Conservation (phyloP, 495 filamentous ascomycete genomes). For the Neurospora sp. region DNA sequence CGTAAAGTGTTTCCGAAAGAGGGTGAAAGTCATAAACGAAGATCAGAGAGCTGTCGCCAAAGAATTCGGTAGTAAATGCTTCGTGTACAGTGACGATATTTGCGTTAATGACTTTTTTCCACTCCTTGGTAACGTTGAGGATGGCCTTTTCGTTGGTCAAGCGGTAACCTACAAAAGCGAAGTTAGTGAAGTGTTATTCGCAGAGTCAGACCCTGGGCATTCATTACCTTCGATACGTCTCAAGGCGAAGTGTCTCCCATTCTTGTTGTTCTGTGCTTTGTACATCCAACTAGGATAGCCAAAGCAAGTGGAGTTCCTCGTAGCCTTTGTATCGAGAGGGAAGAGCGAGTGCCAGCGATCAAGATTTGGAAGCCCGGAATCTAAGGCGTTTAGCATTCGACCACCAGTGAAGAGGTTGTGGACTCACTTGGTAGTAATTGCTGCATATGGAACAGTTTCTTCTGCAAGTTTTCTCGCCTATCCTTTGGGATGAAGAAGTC, state of each 20-base stretch:
- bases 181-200: not conserved
- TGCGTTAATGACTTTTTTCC: conserved; percentile 76
- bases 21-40: conserved; percentile 93
- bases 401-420: no score
- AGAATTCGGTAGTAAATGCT: conserved; percentile 84
- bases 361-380: conserved; percentile 60
- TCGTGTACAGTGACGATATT: conserved; percentile 82
- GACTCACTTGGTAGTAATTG: conserved; percentile 73
- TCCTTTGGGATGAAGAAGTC: conserved; percentile 85
- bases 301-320: conserved; percentile 62
- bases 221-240: conserved; percentile 62
- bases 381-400: conserved; percentile 9
- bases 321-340: conserved; percentile 69
- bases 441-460: conserved; percentile 72
- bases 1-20: conserved; percentile 76
- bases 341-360: conserved; percentile 87
- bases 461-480: conserved; percentile 77
- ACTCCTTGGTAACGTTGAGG: conserved; percentile 64
- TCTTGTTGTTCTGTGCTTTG: conserved; percentile 82
- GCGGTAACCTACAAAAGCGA: conserved; percentile 32
- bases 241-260: conserved; percentile 74
- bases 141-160: conserved; percentile 85
- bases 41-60: conserved; percentile 89
- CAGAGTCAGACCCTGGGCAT: not conserved
- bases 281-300: conserved; percentile 88